Evolutionary conservation across 2,329 filamentous ascomycete species (phyloP), one percentile per base, ranked within the genome.

Genomic region (Atkinsonella texensis): DNA sequence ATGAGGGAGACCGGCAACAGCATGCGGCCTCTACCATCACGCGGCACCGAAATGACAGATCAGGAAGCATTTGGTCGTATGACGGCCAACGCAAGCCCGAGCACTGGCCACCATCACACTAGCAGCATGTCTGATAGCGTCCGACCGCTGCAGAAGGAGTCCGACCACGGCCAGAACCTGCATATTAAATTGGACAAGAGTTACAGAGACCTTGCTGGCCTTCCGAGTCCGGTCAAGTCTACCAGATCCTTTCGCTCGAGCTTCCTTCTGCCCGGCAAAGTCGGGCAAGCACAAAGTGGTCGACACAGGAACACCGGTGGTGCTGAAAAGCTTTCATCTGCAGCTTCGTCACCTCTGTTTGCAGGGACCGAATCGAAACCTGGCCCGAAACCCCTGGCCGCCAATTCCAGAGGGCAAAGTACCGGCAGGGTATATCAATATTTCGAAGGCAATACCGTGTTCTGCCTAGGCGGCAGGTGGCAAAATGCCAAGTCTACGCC

Each of bases 361-460:
- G 68, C 73, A 41, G 71, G 73, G 2, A 61, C 68, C n/a, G 75
- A 80, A 54, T 64, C 64, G 5, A 59, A 56, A 4, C 49, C 48
- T 15, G 53, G 50, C 17, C 52, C 58, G 15, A 54, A 53, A 58
- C 50, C 42, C 46, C 56, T 23, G 53, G 59, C 56, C 48, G 52
- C 61, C 7, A 17, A 23, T 32, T 11, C 41, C 5, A 17, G n/a
- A 7, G 28, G 41, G n/a, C 67, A 74, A 38, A 54, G 53, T 63
- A 79, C 51, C 83, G 62, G 63, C 49, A 84, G 78, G 57, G 95
- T 96, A 60, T 86, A 91, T 68, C 81, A 97, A 65, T 95, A 95
- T 66, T 97, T 96, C 62, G 80, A 87, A 44, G 93, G 93, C 45
- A 98, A 97, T 63, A 95, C 89, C 0, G 74, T 89, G 23, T 98